Evolutionary conservation across 805 yeast genomes (phyloP).

Genomic region (Ogataea chonburiensis): DNA sequence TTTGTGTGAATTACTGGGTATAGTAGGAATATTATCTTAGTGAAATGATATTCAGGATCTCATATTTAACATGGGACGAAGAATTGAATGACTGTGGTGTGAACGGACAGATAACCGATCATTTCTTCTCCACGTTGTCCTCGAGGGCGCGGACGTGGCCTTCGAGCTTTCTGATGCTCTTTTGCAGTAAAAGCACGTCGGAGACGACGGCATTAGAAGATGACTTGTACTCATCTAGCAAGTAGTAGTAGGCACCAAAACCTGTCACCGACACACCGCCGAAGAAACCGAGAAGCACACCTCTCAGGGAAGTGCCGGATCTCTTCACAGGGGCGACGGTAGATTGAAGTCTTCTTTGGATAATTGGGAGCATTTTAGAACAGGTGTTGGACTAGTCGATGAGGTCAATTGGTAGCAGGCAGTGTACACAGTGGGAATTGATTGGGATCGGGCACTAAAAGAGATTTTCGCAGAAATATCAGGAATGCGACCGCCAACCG

Average conservation of each 20-base stretch:
- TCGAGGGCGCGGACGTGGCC: slow-evolving; percentile 66
- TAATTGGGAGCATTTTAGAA: slow-evolving; percentile 16
- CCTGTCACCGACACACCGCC: slow-evolving; percentile 76
- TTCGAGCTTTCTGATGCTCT: slow-evolving; percentile 65
- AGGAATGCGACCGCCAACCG: slow-evolving; percentile 1
- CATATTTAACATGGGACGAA: slow-evolving; percentile 8
- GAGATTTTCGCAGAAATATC: neutral
- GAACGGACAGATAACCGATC: neutral
- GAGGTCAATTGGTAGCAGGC: neutral
- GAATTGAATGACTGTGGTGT: neutral
- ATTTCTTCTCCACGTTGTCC: slow-evolving; percentile 33
- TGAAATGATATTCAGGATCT: slow-evolving; percentile 6
- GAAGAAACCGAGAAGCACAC: slow-evolving; percentile 70
- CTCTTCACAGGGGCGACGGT: slow-evolving; percentile 24
- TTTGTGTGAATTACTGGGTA: neutral
- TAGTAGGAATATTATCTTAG: slow-evolving; percentile 6
- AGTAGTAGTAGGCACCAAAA: slow-evolving; percentile 70
- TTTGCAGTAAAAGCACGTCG: slow-evolving; percentile 70
- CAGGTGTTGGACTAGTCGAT: too few relatives aligned
- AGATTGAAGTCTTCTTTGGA: slow-evolving; percentile 24
- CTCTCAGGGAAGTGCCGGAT: slow-evolving; percentile 31
- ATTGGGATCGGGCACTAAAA: neutral
- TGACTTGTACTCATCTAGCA: slow-evolving; percentile 72
- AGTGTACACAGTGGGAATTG: neutral
- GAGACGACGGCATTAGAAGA: slow-evolving; percentile 71